These are phyloP conservation scores for Panus rudis DNA, from an alignment of 768 basidiomycete genomes.

Conservation along the genomic window DNA sequence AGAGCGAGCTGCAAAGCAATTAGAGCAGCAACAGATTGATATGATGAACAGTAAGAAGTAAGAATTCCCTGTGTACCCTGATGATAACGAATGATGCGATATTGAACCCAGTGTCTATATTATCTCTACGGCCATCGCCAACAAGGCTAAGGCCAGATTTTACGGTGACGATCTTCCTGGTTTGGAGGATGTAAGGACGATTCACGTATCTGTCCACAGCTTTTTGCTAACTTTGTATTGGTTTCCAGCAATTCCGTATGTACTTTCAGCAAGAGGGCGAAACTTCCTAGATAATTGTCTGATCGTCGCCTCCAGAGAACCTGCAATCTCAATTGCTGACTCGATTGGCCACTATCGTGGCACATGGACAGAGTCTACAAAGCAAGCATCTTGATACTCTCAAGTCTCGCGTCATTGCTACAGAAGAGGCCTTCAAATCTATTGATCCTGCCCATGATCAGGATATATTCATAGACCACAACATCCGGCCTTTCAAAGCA, in stretches of 20 bases:
- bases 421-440: constrained; percentile 40
- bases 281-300: neutral
- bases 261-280: constrained; percentile 3
- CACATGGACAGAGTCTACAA: constrained; percentile 55
- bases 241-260: constrained; percentile 63
- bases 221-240: constrained; percentile 8
- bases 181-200: constrained; percentile 60
- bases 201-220: constrained; percentile 8
- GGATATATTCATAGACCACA: constrained; percentile 64
- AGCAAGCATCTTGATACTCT: constrained; percentile 50
- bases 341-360: constrained; percentile 46
- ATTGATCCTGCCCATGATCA: constrained; percentile 60
- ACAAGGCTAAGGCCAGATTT: constrained; percentile 62
- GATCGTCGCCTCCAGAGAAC: constrained; percentile 42
- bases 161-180: constrained; percentile 62
- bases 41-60: constrained; percentile 84
- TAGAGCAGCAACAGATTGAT: constrained; percentile 67
- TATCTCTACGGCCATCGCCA: constrained; percentile 63
- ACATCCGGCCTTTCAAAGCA: constrained; percentile 54
- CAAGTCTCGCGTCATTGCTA: constrained; percentile 40
- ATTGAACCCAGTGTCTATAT: constrained; percentile 66
- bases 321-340: constrained; percentile 59
- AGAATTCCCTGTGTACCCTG: too few species aligned
- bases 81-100: neutral
- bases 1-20: constrained; percentile 64